Evolutionary conservation across 176 grass and related monocot species (phyloP).

Genomic region (bread wheat (Triticum aestivum)): DNA sequence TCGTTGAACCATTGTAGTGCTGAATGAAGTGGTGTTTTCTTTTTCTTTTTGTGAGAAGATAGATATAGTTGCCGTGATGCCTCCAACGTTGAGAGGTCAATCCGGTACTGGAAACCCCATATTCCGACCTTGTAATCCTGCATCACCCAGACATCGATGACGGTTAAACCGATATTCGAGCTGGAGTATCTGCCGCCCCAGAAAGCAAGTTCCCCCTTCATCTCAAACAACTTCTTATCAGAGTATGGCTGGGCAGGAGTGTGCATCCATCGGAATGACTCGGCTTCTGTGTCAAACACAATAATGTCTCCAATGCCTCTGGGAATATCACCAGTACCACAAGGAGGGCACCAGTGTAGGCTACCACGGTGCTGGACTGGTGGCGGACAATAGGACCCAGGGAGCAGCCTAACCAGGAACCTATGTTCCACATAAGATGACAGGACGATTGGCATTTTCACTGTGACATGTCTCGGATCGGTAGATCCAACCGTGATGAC

Average conservation of each 20-base stretch:
- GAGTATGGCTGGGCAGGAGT: background rate
- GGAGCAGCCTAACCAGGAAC: background rate
- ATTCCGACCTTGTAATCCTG: background rate
- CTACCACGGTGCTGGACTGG: background rate
- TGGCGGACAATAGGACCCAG: background rate
- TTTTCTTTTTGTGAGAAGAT: background rate
- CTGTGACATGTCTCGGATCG: background rate
- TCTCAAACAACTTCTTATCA: background rate
- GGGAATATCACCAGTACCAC: background rate
- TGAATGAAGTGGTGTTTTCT: background rate
- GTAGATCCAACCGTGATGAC: background rate
- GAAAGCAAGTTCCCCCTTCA: background rate
- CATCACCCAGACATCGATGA: background rate
- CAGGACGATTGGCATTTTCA: background rate
- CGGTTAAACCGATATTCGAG: background rate
- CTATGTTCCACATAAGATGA: background rate
- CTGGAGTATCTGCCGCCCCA: background rate
- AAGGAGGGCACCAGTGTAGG: background rate
- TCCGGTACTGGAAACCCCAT: background rate
- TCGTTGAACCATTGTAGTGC: background rate
- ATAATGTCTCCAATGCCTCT: background rate
- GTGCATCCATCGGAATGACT: background rate
- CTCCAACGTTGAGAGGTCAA: background rate
- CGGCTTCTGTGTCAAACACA: background rate
- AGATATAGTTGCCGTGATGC: background rate